Conservation (phyloP, 345 rosid species). For the Turritis glabra region DNA sequence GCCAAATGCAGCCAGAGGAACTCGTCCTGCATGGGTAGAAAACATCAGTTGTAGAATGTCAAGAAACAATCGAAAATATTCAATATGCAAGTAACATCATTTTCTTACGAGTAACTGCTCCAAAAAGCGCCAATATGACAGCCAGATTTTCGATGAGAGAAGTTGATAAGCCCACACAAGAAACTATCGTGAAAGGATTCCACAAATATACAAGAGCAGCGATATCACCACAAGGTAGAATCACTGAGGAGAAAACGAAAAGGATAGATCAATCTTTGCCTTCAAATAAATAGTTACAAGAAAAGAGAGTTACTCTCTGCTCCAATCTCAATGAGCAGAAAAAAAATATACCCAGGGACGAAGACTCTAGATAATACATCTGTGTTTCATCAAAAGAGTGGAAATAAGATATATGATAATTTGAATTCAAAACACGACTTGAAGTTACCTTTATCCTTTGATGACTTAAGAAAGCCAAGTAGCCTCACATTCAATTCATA, state of each 20-base stretch:
- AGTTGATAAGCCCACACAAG: slow-evolving; percentile 87
- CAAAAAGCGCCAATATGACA: slow-evolving; percentile 63
- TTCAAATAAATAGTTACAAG: slow-evolving; percentile 14
- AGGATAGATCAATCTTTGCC: slow-evolving; percentile 28
- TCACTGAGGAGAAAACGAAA: slow-evolving; percentile 45
- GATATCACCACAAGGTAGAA: slow-evolving; percentile 67
- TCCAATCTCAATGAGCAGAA: slow-evolving; percentile 5
- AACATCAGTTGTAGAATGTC: not conserved
- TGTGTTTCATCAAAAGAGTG: not conserved
- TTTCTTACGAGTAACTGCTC: slow-evolving; percentile 75
- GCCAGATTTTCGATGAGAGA: slow-evolving; percentile 81
- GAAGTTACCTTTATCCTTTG: slow-evolving; percentile 53
- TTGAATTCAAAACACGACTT: not conserved
- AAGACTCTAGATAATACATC: not conserved
- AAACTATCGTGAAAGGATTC: slow-evolving; percentile 88
- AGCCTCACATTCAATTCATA: slow-evolving; percentile 53
- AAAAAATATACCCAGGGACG: not conserved
- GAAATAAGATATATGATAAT: not conserved
- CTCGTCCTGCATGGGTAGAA: slow-evolving; percentile 53
- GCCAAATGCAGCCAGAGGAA: slow-evolving; percentile 90
- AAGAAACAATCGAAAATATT: not conserved
- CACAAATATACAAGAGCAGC: slow-evolving; percentile 83
- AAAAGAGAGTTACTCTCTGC: not conserved
- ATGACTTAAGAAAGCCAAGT: slow-evolving; percentile 46
- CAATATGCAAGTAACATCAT: slow-evolving; percentile 13